Conservation (phyloP, 331 rosid species). For the Dryas integrifolia region DNA sequence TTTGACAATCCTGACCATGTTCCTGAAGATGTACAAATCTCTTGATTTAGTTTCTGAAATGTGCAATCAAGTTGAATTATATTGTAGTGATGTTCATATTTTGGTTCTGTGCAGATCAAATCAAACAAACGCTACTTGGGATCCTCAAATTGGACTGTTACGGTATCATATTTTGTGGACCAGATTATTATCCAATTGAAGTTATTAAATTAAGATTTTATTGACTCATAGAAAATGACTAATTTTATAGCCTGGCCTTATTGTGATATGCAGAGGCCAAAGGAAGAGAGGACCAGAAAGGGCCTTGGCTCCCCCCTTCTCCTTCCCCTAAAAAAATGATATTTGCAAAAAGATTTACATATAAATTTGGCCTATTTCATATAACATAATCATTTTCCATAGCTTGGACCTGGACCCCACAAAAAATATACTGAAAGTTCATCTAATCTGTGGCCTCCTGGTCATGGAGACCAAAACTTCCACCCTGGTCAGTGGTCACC, state of each 20-base stretch:
- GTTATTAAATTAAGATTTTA: background rate
- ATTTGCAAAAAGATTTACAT: background rate
- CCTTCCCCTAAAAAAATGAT: background rate
- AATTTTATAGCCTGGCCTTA: background rate
- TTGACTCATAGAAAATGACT: too few species aligned
- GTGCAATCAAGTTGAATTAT: background rate
- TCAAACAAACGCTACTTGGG: conserved; percentile 86
- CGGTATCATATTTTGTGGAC: conserved; percentile 41
- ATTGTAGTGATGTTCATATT: background rate
- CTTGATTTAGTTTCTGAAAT: conserved; percentile 10
- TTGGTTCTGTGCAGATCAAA: conserved; percentile 51
- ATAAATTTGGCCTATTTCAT: background rate
- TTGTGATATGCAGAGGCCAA: background rate
- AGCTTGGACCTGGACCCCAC: background rate
- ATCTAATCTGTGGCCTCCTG: too few species aligned
- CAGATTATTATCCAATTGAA: background rate
- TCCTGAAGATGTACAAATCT: conserved; percentile 77
- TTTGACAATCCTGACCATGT: conserved; percentile 74
- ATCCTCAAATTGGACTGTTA: conserved; percentile 78
- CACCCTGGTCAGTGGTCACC: background rate
- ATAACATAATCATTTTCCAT: background rate
- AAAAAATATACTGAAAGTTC: background rate
- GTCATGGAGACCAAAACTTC: background rate
- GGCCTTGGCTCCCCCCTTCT: background rate
- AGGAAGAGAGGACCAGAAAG: background rate